These are phyloP conservation scores for Chlamydomonas reinhardtii DNA, from an alignment of 163 green algal species.

Conservation along the genomic window DNA sequence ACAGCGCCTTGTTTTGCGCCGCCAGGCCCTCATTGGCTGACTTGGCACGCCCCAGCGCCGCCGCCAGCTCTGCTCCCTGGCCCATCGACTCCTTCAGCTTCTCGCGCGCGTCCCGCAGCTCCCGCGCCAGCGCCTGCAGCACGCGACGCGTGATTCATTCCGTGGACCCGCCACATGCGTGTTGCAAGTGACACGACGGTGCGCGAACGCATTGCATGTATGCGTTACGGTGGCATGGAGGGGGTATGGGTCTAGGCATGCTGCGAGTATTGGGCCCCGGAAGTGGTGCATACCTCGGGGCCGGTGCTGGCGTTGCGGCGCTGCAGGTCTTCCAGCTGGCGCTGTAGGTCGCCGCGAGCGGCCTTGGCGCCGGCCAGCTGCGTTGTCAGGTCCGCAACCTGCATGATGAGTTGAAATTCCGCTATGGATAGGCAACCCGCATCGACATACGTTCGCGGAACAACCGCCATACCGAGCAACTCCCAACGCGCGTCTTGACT, in stretches of 20 bases:
- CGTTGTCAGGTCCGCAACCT: constrained; percentile 10
- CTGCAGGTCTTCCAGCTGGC: constrained; percentile 16
- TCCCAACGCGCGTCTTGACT: no score
- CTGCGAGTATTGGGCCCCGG: no score
- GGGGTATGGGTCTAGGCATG: no score
- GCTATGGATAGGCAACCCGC: no score
- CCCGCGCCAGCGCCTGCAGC: constrained; percentile 1
- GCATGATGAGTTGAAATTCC: background rate
- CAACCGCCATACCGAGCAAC: no score
- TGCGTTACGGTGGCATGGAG: no score
- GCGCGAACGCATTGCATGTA: no score
- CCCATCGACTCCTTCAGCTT: background rate
- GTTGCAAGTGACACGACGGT: no score
- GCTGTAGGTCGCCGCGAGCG: constrained; percentile 12
- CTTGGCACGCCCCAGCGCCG: background rate
- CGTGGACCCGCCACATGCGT: no score
- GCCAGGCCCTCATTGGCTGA: constrained; percentile 16
- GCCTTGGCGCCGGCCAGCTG: constrained; percentile 13
- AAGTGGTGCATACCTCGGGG: no score
- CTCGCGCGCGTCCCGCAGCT: background rate
- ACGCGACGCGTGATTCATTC: no score
- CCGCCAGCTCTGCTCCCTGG: background rate
- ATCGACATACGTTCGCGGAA: no score
- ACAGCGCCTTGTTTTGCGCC: constrained; percentile 23
- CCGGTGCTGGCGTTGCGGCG: background rate